Evolutionary conservation across 2,329 filamentous ascomycete species (phyloP).

Genomic region (Cordyceps pruinosa): DNA sequence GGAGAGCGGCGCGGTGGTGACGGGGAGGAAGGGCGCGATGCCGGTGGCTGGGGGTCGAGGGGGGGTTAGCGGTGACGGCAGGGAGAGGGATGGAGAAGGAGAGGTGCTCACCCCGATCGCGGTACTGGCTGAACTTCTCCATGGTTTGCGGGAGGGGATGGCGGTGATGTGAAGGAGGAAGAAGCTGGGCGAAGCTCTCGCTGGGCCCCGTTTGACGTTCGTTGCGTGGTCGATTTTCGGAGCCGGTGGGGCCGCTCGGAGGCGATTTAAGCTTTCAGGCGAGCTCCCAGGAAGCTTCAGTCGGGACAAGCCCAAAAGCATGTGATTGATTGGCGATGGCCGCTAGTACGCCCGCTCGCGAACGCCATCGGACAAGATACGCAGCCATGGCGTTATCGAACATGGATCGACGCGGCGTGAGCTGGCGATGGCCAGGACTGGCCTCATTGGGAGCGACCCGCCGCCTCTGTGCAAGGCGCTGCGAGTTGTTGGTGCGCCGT

Average conservation of each 20-base stretch:
- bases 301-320: neutral
- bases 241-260: neutral
- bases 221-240: constrained; percentile 3
- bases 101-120: constrained; percentile 66
- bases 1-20: constrained; percentile 59
- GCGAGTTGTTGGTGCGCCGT: no score
- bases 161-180: neutral
- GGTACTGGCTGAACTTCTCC: constrained; percentile 93
- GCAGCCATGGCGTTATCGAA: no score
- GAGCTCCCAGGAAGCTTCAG: neutral
- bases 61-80: neutral
- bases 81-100: neutral
- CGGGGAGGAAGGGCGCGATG: constrained; percentile 90
- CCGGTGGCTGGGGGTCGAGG: constrained; percentile 64
- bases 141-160: constrained; percentile 39
- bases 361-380: neutral
- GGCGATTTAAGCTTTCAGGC: constrained; percentile 1
- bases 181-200: neutral
- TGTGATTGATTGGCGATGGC: no score
- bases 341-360: neutral
- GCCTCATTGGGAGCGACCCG: no score
- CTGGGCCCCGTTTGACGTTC: neutral
- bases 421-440: neutral
- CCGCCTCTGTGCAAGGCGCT: no score
- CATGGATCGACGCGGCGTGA: neutral